Percentiles rank a stretch among this genome's conserved stretches.
Evolutionary conservation across 768 basidiomycete genomes (phyloP).

Genomic region (Phylloporus scabripes): DNA sequence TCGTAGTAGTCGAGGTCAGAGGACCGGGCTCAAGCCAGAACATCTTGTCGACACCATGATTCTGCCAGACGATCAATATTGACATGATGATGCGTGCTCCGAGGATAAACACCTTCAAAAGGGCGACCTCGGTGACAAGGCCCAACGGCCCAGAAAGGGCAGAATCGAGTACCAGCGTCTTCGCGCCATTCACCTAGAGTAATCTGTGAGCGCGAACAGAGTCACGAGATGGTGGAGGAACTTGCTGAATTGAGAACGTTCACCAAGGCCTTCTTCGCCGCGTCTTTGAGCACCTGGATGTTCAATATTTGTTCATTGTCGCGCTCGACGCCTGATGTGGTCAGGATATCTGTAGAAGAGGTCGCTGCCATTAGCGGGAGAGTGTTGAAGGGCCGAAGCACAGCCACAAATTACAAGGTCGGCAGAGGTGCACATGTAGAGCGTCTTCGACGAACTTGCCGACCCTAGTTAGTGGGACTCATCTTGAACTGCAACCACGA

Average conservation of each 20-base stretch:
- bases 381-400: constrained; percentile 13
- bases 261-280: constrained; percentile 73
- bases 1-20: constrained; percentile 73
- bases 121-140: constrained; percentile 88
- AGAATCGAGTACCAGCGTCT: constrained; percentile 92
- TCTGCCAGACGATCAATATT: constrained; percentile 43
- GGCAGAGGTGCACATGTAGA: constrained; percentile 7
- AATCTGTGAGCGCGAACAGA: constrained; percentile 6
- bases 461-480: background rate
- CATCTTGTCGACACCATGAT: constrained; percentile 99
- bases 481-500: constrained; percentile 16
- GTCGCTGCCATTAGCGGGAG: constrained; percentile 24
- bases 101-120: constrained; percentile 66
- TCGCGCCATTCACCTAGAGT: constrained; percentile 81
- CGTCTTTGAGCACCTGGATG: constrained; percentile 64
- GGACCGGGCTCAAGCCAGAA: constrained; percentile 96
- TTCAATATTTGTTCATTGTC: constrained; percentile 45
- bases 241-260: constrained; percentile 79
- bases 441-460: background rate
- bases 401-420: constrained; percentile 27
- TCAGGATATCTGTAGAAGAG: constrained; percentile 34
- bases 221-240: background rate
- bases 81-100: background rate
- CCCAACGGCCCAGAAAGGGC: constrained; percentile 87
- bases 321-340: constrained; percentile 28